Evolutionary conservation across 2,329 filamentous ascomycete genomes (phyloP), one percentile per base, ranked within the genome.

Genomic region (Monosporascus sp.): DNA sequence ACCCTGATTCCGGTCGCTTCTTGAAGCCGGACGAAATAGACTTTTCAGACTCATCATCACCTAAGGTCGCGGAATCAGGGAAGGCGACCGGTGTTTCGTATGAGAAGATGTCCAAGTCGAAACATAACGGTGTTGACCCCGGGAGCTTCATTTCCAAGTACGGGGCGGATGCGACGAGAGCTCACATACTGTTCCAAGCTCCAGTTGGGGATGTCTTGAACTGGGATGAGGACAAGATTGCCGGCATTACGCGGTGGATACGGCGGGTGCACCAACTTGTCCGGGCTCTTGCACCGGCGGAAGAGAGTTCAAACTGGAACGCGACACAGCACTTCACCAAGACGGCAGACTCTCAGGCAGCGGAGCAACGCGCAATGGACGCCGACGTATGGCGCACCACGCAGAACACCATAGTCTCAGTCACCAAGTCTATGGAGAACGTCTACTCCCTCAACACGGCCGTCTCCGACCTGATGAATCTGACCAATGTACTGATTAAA

Each of bases 71-170:
- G 19, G 77, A 79, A 0, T 88, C 84, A 0, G 82, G 84, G 3
- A 71, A 80, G 48, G 63, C 66, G 0, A 83, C 87, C 1, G 80
- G 75, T 27, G 71, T 91, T 19, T 85, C 83, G 1, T 96, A 82
- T 62, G 91, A 96, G 69, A 96, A 96, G 68, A 96, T 96, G 91
- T 94, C 89, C 40, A 96, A 96, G 73, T 95, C 90, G 64, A 96
- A 96, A 70, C 80, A 94, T 73, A 96, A 96, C 65, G 91, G 91
- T 26, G 90, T 96, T 7, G 90, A 96, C 65, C 91, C 91, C 0
- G 84, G 82, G 0, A 76, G 75, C 0, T 88, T 87, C 58, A 90
- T 94, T 53, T 73, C 78, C 7, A 84, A 82, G 60, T 87, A 94
- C 62, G 91, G 91, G 22, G 89, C 91, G 1, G 91, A 96, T 68